Evolutionary conservation across 2,329 filamentous ascomycete genomes (phyloP).

Genomic region (Trichophyton equinum): DNA sequence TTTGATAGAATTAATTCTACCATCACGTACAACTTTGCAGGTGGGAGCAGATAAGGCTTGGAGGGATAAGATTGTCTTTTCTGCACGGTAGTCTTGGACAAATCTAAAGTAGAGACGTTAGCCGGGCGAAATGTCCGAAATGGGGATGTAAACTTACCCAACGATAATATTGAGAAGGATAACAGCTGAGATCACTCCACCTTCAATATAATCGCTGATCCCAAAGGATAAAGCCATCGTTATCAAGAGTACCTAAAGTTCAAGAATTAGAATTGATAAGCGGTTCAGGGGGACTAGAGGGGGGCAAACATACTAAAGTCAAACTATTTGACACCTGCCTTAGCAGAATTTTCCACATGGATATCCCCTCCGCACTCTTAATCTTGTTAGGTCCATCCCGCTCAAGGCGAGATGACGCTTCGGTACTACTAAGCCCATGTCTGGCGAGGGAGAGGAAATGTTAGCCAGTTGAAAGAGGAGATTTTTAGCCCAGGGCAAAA

Average conservation of each 20-base stretch:
- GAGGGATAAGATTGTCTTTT: conserved; percentile 43
- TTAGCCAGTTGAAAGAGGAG: not conserved
- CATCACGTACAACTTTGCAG: conserved; percentile 39
- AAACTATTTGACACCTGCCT: conserved; percentile 67
- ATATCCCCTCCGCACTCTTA: conserved; percentile 58
- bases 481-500: not conserved
- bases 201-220: conserved; percentile 46
- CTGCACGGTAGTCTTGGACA: conserved; percentile 42
- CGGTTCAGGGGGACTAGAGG: not conserved
- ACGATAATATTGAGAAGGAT: conserved; percentile 47
- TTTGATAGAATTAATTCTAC: conserved; percentile 39
- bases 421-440: conserved; percentile 50
- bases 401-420: conserved; percentile 53
- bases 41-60: conserved; percentile 40
- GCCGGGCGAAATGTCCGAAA: not conserved
- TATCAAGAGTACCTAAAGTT: conserved; percentile 53
- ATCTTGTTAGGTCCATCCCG: conserved; percentile 59
- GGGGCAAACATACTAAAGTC: conserved; percentile 43
- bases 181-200: conserved; percentile 46
- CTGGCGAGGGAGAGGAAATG: conserved; percentile 13
- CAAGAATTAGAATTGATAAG: not conserved
- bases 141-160: conserved; percentile 24
- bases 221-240: conserved; percentile 54
- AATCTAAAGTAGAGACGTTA: conserved; percentile 26
- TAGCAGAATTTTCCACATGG: conserved; percentile 62